A percentile compares a stretch with the other conserved stretches of the same genome.
These are phyloP conservation scores for Allium cepa DNA, from an alignment of 106 monocot species.

Conservation along the genomic window DNA sequence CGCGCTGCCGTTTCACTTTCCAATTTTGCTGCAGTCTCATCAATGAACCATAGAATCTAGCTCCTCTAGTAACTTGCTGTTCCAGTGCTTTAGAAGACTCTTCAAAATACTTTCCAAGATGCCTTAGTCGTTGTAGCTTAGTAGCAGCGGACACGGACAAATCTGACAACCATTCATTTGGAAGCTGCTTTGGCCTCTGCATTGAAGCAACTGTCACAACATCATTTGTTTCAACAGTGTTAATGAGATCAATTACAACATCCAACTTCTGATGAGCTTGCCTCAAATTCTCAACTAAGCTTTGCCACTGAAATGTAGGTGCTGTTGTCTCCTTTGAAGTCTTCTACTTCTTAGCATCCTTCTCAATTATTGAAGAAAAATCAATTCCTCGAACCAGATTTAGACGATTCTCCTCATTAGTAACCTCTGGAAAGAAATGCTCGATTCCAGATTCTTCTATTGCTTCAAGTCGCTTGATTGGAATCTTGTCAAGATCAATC, in stretches of 20 bases:
- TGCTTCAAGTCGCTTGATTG: constrained; percentile 85
- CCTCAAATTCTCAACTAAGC: constrained; percentile 73
- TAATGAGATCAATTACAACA: constrained; percentile 74
- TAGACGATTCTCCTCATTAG: constrained; percentile 76
- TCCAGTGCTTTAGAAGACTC: constrained; percentile 89
- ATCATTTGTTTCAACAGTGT: constrained; percentile 95
- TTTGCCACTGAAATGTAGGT: constrained; percentile 69
- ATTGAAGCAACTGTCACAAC: constrained; percentile 87
- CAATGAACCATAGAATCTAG: constrained; percentile 83
- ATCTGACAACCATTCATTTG: constrained; percentile 67
- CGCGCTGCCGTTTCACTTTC: constrained; percentile 94
- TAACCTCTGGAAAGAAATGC: constrained; percentile 65
- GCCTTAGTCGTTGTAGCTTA: constrained; percentile 85
- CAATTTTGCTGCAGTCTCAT: constrained; percentile 96
- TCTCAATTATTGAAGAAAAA: constrained; percentile 71
- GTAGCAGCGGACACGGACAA: constrained; percentile 85
- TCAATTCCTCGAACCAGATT: constrained; percentile 73
- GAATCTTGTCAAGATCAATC: constrained; percentile 90
- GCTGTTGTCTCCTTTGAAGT: constrained; percentile 22
- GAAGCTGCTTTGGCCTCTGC: constrained; percentile 85
- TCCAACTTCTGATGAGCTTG: constrained; percentile 79
- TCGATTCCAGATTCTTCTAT: constrained; percentile 80
- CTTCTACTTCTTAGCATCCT: constrained; percentile 58
- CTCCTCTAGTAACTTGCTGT: constrained; percentile 68
- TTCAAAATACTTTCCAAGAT: constrained; percentile 82